Percentiles rank a stretch among this genome's conserved stretches.
These are phyloP conservation scores for Cystofilobasidium ferigula DNA, from an alignment of 768 basidiomycete genomes.

Conservation along the genomic window DNA sequence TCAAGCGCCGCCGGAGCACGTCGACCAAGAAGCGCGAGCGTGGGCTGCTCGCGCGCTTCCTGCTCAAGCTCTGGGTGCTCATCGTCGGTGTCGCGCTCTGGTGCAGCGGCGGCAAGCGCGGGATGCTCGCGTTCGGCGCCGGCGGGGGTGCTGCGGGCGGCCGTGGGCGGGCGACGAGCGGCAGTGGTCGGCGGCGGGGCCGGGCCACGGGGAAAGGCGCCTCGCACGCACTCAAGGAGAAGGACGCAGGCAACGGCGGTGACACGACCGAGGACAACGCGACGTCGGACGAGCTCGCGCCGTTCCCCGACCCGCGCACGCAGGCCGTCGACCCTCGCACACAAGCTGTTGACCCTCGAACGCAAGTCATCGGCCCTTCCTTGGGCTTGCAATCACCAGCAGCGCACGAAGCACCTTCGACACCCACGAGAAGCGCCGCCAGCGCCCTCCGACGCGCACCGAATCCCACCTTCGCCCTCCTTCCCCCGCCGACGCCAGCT, in stretches of 20 bases:
- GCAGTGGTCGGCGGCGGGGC: not conserved
- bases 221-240: not conserved
- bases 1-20: not conserved
- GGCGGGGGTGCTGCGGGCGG: not conserved
- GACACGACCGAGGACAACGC: not conserved
- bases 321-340: conserved; percentile 8
- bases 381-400: not conserved
- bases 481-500: not conserved
- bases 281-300: not conserved
- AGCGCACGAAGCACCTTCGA: not conserved
- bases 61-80: not conserved
- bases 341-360: not conserved
- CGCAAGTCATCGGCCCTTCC: no score
- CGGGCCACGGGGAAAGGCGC: not conserved
- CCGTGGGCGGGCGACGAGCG: not conserved
- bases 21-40: not conserved
- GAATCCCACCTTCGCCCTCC: not conserved
- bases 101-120: not conserved
- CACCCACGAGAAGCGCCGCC: not conserved
- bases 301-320: conserved; percentile 4
- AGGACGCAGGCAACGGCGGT: not conserved
- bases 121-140: not conserved
- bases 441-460: not conserved
- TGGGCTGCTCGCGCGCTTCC: not conserved
- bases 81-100: conserved; percentile 2